Base-by-base conservation (phyloP, 306 rosid species). In the Nissolia schottii region DNA sequence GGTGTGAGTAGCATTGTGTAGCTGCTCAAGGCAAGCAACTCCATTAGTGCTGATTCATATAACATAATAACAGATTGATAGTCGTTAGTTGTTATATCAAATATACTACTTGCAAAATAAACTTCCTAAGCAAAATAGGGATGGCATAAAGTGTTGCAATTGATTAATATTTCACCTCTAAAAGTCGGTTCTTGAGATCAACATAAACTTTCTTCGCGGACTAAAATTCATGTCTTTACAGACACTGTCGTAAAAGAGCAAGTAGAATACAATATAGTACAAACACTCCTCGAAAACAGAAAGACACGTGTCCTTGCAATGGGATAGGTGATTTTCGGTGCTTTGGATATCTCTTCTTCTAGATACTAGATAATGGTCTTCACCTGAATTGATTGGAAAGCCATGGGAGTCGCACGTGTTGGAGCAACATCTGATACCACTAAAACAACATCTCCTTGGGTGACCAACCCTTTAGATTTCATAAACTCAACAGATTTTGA, bases 371-470 rank as follows among this genome's bases (percentile, higher is more conserved):
- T 63, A 78, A 92, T 74, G 64, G 82, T 87, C 86, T 86, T 90
- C 56, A 93, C 85, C 87, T 93, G 97, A 74, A 93, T 84, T 69
- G 98, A 89, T 31, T 89, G 98, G 73, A 81, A 76, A 11, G 90
- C 74, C 87, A 62, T 45, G 1, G 89, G 84, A 20, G 85, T 79
- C 69, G 88, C 45, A 22, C 70, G 83, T 15, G 86, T 72, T 32
- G 89, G 89, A 62, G 81, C 74, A 70, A 86, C 83, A 76, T 87
- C 93, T 18, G 97, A 90, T 79, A 90, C 92, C 69, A 86, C 90
- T 76, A 93, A 69, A 49, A 90, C 85, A 14, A 75, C 66, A 64
- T 90, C 98, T 40, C 88, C 90, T n/a, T 71, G 53, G 71, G 79
- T 87, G 60, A 93, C 61, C 83, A 87, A 72, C 15, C 85, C 93